Conservation (phyloP, 306 rosid genomes). For the Citrullus mucosospermus region DNA sequence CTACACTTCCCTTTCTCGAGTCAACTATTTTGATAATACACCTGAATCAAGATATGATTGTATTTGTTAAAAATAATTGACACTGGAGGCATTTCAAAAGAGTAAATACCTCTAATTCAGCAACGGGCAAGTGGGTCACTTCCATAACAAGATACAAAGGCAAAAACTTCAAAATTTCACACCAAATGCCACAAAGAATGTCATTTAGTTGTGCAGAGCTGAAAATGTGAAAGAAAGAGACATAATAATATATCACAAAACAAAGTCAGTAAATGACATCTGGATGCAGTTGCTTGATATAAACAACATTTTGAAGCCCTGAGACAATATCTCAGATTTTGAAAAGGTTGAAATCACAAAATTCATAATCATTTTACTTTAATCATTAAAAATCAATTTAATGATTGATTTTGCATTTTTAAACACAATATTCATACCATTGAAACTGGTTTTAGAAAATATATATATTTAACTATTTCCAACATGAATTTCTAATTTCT, state of each 20-base stretch:
- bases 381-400: too few species aligned
- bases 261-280: background rate
- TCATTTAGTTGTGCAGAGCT: background rate
- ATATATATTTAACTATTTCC: too few species aligned
- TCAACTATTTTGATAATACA: background rate
- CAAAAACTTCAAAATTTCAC: background rate
- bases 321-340: too few species aligned
- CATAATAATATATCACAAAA: background rate
- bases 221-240: background rate
- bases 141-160: background rate
- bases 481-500: too few species aligned
- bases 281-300: background rate
- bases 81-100: background rate
- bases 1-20: background rate
- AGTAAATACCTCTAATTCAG: background rate
- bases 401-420: too few species aligned
- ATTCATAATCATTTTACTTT: too few species aligned
- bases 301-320: background rate
- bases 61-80: background rate
- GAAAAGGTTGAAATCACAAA: too few species aligned
- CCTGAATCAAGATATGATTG: background rate
- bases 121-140: background rate
- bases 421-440: too few species aligned
- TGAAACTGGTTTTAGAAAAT: too few species aligned
- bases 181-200: background rate